Evolutionary conservation across 495 filamentous ascomycete genomes (phyloP).

Genomic region (Talaromyces borbonicus): DNA sequence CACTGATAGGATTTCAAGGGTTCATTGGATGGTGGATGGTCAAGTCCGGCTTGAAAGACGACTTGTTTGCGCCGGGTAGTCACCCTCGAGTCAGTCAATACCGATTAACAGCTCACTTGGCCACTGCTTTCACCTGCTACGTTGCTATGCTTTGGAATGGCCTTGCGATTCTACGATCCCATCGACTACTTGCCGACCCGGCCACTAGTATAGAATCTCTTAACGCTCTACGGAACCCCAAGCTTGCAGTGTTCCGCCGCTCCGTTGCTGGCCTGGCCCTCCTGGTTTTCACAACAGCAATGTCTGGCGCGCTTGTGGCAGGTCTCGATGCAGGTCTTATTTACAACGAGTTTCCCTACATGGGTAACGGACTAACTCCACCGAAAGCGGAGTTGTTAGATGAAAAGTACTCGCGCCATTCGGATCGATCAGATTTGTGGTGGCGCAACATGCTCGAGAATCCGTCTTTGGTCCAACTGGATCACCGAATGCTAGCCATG

Average conservation of each 20-base stretch:
- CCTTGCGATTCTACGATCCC: constrained; percentile 68
- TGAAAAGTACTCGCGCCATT: constrained; percentile 70
- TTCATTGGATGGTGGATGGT: constrained; percentile 99
- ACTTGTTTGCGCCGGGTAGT: constrained; percentile 81
- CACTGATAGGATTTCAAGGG: constrained; percentile 89
- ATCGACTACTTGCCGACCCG: constrained; percentile 55
- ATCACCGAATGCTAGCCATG: constrained; percentile 86
- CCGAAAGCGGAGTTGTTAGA: constrained; percentile 75
- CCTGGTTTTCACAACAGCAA: constrained; percentile 78
- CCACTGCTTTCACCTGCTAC: constrained; percentile 84
- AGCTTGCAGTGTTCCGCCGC: constrained; percentile 60
- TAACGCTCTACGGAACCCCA: constrained; percentile 49
- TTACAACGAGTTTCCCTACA: constrained; percentile 96
- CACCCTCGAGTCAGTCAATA: constrained; percentile 94
- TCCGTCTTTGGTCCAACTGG: constrained; percentile 84
- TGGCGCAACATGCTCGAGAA: constrained; percentile 98
- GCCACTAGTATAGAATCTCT: constrained; percentile 44
- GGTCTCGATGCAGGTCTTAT: constrained; percentile 93
- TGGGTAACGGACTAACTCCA: constrained; percentile 76
- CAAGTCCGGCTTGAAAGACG: constrained; percentile 86
- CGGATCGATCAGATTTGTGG: constrained; percentile 70
- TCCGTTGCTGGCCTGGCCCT: constrained; percentile 60
- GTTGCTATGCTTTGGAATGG: constrained; percentile 90
- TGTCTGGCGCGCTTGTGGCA: constrained; percentile 89
- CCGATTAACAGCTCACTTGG: constrained; percentile 79